Evolutionary conservation across 192 early-diverging fungal species (phyloP).

Genomic region (Backusella psychrophila): DNA sequence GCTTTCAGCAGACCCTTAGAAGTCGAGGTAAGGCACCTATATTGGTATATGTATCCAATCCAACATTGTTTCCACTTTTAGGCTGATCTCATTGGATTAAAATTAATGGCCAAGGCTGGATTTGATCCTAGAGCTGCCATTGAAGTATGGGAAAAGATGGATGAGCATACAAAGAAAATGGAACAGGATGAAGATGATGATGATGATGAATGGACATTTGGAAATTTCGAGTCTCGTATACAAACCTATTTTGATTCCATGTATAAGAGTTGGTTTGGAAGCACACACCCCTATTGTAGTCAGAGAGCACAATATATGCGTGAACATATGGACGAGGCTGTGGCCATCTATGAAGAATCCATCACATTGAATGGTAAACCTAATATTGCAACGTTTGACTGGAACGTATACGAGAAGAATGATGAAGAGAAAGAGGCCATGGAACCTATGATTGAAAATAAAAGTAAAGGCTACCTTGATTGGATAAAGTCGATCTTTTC

Average conservation of each 20-base stretch:
- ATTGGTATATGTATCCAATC: not conserved
- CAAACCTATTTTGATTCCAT: conserved; percentile 4
- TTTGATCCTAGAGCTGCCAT: conserved; percentile 48
- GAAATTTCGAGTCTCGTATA: not conserved
- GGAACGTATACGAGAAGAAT: not conserved
- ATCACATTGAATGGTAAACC: conserved; percentile 19
- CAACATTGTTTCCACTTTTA: not conserved
- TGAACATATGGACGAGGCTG: conserved; percentile 20
- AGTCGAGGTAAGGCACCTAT: not conserved
- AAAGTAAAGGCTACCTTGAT: not conserved
- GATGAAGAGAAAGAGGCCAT: not conserved
- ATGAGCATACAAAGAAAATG: conserved; percentile 10
- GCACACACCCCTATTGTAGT: conserved; percentile 19
- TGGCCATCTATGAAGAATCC: conserved; percentile 14
- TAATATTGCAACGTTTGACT: not conserved
- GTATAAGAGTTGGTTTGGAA: conserved; percentile 23
- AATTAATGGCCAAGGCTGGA: conserved; percentile 47
- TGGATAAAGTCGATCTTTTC: not conserved
- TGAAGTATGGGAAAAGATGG: conserved; percentile 47
- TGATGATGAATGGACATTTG: not conserved
- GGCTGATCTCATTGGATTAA: conserved; percentile 46
- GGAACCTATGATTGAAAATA: not conserved
- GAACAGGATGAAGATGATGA: not conserved
- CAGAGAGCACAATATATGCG: conserved; percentile 23
- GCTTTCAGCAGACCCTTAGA: not conserved